Evolutionary conservation across 352 stramenopile species (phyloP).

Genomic region (Achlya hypogyna): DNA sequence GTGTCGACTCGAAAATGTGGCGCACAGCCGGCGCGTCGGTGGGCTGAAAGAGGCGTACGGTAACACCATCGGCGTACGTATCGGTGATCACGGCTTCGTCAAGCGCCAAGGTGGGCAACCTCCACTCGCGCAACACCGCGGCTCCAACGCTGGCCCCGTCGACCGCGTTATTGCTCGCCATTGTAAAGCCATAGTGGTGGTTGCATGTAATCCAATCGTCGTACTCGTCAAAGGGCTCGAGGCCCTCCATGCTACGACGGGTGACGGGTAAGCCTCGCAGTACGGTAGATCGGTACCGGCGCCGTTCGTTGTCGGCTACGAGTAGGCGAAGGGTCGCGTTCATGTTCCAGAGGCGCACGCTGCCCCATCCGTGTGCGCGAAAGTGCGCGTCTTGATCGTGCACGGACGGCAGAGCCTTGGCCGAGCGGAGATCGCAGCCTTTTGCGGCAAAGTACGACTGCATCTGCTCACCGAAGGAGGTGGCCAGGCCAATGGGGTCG

Average conservation of each 20-base stretch:
- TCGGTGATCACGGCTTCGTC: constrained; percentile 1
- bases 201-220: constrained; percentile 57
- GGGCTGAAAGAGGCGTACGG: constrained; percentile 46
- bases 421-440: constrained; percentile 49
- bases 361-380: constrained; percentile 30
- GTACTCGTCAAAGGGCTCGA: constrained; percentile 66
- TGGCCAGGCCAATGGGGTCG: constrained; percentile 42
- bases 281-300: constrained; percentile 13
- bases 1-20: constrained; percentile 48
- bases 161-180: constrained; percentile 26
- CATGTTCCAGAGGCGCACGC: constrained; percentile 48
- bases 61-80: constrained; percentile 7
- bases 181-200: constrained; percentile 51
- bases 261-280: background rate
- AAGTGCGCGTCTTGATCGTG: constrained; percentile 34
- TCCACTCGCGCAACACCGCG: constrained; percentile 1
- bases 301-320: constrained; percentile 33
- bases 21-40: constrained; percentile 35
- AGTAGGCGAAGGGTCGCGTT: constrained; percentile 42
- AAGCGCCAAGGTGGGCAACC: constrained; percentile 30
- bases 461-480: constrained; percentile 39
- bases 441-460: constrained; percentile 60
- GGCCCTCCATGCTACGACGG: constrained; percentile 21
- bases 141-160: constrained; percentile 16
- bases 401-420: constrained; percentile 29